Evolutionary conservation across 441 rosid genomes (phyloP), one percentile per base, ranked within the genome.

Genomic region (Erodium texanum): DNA sequence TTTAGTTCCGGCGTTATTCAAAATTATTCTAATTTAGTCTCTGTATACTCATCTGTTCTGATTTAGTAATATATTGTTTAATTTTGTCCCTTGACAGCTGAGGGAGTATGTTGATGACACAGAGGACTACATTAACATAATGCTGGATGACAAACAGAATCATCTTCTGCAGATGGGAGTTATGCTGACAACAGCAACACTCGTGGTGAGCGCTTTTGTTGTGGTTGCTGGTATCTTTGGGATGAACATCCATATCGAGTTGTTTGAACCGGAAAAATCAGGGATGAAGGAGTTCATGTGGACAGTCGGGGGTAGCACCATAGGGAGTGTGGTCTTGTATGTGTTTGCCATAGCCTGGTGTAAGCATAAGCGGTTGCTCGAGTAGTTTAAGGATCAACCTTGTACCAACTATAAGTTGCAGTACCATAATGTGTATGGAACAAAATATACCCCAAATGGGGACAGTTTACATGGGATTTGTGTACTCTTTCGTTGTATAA

Each of bases 81-180:
- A 27, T 1, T 27, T 27, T 27, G 12, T 61, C 52, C 67, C 48
- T 41, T 74, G 41, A 64, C 69, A 92, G 96, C 85, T 89, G 77
- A 80, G 93, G 83, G 98, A 88, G 72, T 92, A 87, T 7, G 92
- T 88, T 9, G 90, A 92, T 64, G 98, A 88, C 78, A 92, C 98
- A 2, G 96, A 89, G 70, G 94, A 86, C 70, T 89, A 88, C 84
- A 89, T 89, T 70, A 89, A 92, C 85, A 92, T 89, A 78, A 87
- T 87, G 96, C 78, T 89, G 50, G 96, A 92, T 65, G 95, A 88
- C 82, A 88, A 89, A 77, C 96, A 92, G 78, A 92, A 88, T 77
- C 90, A 89, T 72, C 88, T 92, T 12, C 82, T 89, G 74, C 88
- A 85, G 73, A 87, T 89, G 95, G 96, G 92, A 4, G 93, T 89